These are phyloP conservation scores for Lipomyces starkeyi DNA, from an alignment of 805 yeast species.

Conservation along the genomic window DNA sequence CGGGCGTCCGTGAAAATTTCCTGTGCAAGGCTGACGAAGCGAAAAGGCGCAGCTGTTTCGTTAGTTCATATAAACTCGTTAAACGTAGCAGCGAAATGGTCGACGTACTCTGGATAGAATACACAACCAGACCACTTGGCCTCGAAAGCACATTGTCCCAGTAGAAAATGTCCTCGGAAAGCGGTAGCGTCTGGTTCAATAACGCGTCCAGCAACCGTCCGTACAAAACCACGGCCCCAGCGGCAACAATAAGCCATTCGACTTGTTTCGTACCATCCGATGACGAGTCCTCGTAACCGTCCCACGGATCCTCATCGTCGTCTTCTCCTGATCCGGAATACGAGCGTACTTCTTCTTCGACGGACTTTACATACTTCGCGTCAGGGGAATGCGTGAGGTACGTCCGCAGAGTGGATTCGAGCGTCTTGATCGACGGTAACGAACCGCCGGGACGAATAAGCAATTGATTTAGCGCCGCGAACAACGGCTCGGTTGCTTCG, in stretches of 20 bases:
- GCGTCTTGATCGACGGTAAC: conserved; percentile 20
- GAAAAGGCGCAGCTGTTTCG: conserved; percentile 31
- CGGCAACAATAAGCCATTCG: conserved; percentile 45
- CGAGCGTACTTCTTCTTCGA: no score
- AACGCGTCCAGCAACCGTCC: conserved; percentile 48
- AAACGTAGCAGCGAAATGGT: conserved; percentile 24
- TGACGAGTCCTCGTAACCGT: conserved; percentile 15
- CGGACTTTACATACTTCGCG: conserved; percentile 4
- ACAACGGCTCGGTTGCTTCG: conserved; percentile 22
- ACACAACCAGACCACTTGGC: conserved; percentile 45
- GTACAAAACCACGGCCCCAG: conserved; percentile 47
- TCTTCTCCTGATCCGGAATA: neutral
- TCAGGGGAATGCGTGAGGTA: conserved; percentile 15
- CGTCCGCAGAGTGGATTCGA: conserved; percentile 10
- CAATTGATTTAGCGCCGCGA: conserved; percentile 18
- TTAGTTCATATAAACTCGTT: no score
- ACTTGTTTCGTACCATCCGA: conserved; percentile 32
- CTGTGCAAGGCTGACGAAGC: conserved; percentile 17
- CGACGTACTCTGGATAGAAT: conserved; percentile 49
- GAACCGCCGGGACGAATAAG: conserved; percentile 28
- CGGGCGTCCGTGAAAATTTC: conserved; percentile 36
- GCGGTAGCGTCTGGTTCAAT: conserved; percentile 52
- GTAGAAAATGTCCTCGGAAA: conserved; percentile 54
- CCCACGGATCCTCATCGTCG: conserved; percentile 16
- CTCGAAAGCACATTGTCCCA: conserved; percentile 52